A percentile compares a stretch with the other conserved stretches of the same genome.
phyloP scores from a whole-genome alignment of 176 grass and related monocot genomes.

The Ensete glaucum region DNA sequence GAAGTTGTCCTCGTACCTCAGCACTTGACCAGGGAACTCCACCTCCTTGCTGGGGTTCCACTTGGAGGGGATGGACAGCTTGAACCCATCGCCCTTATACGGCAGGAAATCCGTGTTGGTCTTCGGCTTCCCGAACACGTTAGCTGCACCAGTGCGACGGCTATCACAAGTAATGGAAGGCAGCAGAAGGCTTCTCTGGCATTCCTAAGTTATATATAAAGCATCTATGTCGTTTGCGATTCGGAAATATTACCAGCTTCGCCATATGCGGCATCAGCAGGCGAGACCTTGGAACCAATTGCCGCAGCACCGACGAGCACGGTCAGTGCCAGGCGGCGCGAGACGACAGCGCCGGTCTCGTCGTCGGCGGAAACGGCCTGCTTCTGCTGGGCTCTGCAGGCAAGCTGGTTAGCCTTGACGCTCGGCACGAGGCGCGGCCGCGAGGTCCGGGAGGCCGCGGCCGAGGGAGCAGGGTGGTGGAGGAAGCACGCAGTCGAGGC shows the following conservation, averaged over 20 bases:
- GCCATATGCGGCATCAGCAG: constrained; percentile 77
- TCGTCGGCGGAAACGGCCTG: constrained; percentile 8
- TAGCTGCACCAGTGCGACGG: constrained; percentile 27
- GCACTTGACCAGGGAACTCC: constrained; percentile 20
- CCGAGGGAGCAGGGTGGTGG: constrained; percentile 41
- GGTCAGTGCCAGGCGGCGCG: constrained; percentile 52
- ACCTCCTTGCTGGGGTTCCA: constrained; percentile 95
- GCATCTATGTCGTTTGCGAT: not conserved
- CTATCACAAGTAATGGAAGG: not conserved
- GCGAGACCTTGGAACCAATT: constrained; percentile 47
- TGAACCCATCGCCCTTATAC: constrained; percentile 75
- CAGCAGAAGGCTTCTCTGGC: not conserved
- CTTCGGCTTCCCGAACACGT: constrained; percentile 92
- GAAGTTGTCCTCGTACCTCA: constrained; percentile 96
- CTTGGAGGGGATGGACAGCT: constrained; percentile 75
- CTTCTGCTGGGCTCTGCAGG: constrained; percentile 77
- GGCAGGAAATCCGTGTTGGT: constrained; percentile 62
- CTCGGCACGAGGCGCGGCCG: constrained; percentile 16
- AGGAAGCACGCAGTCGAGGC: constrained; percentile 82
- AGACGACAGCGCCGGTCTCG: constrained; percentile 20
- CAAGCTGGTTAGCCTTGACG: constrained; percentile 32
- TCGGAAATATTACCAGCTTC: constrained; percentile 48
- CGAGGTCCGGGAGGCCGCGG: constrained; percentile 29
- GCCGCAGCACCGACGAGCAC: constrained; percentile 58
- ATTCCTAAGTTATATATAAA: not conserved